Evolutionary conservation across 2,329 filamentous ascomycete species (phyloP).

Genomic region (Paradendryphiella salina): DNA sequence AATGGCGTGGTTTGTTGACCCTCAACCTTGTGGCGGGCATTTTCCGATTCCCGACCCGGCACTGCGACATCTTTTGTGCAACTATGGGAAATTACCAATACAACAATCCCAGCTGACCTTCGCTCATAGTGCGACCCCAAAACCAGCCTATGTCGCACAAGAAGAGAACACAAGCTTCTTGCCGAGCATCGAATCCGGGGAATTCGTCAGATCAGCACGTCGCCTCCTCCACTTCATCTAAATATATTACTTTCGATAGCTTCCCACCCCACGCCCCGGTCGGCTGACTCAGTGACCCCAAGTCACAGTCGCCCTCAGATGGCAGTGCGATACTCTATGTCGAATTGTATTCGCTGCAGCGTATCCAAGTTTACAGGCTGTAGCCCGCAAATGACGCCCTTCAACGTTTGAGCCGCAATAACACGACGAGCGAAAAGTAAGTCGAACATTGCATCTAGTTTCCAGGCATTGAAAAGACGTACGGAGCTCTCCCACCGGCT

Average conservation of each 20-base stretch:
- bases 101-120: not conserved
- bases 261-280: not conserved
- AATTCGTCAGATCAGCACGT: conserved; percentile 4
- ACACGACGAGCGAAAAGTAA: not conserved
- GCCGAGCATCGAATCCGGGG: conserved; percentile 3
- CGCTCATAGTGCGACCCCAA: not conserved
- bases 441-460: not conserved
- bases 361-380: not conserved
- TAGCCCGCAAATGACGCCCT: not conserved
- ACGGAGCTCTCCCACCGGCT: not conserved
- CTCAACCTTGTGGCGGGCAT: no score
- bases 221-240: conserved; percentile 12
- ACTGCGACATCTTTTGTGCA: not conserved
- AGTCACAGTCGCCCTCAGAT: not conserved
- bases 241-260: conserved; percentile 15
- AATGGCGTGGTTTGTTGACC: no score
- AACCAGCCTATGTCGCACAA: not conserved
- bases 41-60: not conserved
- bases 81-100: not conserved
- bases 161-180: conserved; percentile 11
- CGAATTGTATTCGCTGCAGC: not conserved
- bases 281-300: not conserved
- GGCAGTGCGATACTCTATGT: not conserved
- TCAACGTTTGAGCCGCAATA: not conserved
- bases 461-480: not conserved